Conservation (phyloP, 495 filamentous ascomycete species). For the Viridothelium virens region DNA sequence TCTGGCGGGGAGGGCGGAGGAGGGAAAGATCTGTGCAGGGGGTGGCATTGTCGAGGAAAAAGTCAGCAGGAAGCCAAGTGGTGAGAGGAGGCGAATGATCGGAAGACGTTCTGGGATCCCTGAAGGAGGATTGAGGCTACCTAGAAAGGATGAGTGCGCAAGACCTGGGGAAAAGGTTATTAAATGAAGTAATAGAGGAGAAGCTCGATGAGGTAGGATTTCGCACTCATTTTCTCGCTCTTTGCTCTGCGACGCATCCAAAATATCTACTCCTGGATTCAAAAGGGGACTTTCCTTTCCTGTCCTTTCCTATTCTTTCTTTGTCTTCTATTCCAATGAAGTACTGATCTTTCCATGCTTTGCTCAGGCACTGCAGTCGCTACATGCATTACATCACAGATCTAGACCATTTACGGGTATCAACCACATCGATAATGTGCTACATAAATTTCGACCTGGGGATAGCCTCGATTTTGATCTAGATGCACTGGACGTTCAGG, state of each 20-base stretch:
- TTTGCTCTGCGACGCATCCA: neutral
- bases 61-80: neutral
- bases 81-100: too few relatives aligned
- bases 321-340: neutral
- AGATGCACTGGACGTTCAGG: slow-evolving; percentile 42
- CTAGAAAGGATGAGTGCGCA: slow-evolving; percentile 37
- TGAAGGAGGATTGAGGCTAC: neutral
- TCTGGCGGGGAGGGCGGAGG: slow-evolving; percentile 42
- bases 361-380: slow-evolving; percentile 13
- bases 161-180: slow-evolving; percentile 52
- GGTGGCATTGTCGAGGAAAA: slow-evolving; percentile 48
- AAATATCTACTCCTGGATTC: neutral
- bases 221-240: neutral
- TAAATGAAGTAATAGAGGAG: slow-evolving; percentile 57
- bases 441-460: neutral
- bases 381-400: neutral
- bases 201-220: slow-evolving; percentile 50
- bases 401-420: neutral
- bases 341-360: neutral
- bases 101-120: neutral
- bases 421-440: neutral
- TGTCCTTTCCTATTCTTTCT: too few relatives aligned
- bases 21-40: slow-evolving; percentile 48
- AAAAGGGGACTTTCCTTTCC: neutral
- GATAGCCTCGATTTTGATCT: slow-evolving; percentile 34